Percentiles rank a stretch among this genome's conserved stretches.
phyloP scores from a whole-genome alignment of 2,329 filamentous ascomycete species.

The Juglanconis oblonga region DNA sequence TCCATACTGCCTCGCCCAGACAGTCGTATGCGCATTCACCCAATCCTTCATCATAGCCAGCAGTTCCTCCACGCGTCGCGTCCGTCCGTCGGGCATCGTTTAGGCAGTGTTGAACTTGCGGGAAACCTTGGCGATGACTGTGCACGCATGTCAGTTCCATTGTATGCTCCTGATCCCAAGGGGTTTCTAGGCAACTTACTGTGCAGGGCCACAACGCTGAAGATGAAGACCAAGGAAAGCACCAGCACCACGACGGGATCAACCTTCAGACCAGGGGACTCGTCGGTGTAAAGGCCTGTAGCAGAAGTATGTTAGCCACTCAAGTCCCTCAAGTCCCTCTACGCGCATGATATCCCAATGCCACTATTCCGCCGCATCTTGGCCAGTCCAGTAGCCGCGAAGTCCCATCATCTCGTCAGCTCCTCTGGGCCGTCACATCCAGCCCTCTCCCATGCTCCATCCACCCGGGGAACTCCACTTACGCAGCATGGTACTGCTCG shows the following conservation, averaged over 20 bases:
- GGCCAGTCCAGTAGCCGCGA: slow-evolving; percentile 23
- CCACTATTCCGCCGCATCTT: not conserved
- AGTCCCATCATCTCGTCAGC: too few relatives aligned
- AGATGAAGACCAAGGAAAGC: slow-evolving; percentile 95
- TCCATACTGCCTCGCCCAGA: not conserved
- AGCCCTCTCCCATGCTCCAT: too few relatives aligned
- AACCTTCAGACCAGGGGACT: slow-evolving; percentile 95
- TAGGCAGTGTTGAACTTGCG: slow-evolving; percentile 72
- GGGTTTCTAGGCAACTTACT: slow-evolving; percentile 58
- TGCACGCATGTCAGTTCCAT: slow-evolving; percentile 21
- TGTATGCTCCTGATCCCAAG: not conserved
- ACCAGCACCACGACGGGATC: slow-evolving; percentile 97
- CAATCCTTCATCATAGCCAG: not conserved
- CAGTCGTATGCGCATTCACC: not conserved
- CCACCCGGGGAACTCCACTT: slow-evolving; percentile 35
- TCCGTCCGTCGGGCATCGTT: slow-evolving; percentile 17
- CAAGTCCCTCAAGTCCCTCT: not conserved
- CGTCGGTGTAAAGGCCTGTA: slow-evolving; percentile 93
- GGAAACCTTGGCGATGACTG: slow-evolving; percentile 94
- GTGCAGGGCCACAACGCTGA: slow-evolving; percentile 95
- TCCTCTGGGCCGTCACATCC: too few relatives aligned
- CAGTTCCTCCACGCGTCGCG: not conserved
- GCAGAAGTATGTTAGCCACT: not conserved
- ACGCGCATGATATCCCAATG: not conserved
- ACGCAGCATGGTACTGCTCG: slow-evolving; percentile 98